These are phyloP conservation scores for Athelia psychrophila DNA, from an alignment of 1,284 basidiomycete species.

Conservation along the genomic window DNA sequence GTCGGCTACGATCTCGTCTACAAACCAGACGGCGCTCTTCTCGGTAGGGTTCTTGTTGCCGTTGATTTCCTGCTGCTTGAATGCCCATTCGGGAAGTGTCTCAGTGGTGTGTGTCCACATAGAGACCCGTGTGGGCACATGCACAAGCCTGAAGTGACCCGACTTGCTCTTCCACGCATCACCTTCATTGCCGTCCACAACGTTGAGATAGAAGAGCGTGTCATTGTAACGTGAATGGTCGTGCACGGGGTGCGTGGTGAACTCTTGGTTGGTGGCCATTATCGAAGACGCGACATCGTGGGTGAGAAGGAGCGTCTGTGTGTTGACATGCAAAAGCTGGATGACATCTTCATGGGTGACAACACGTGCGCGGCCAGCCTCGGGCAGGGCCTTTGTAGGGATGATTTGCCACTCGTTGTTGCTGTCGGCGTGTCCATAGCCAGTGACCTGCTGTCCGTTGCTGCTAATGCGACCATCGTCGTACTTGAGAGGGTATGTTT, in stretches of 20 bases:
- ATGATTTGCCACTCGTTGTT: slow-evolving; percentile 98
- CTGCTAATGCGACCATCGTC: slow-evolving; percentile 95
- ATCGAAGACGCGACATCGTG: slow-evolving; percentile 98
- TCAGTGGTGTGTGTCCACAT: slow-evolving; percentile 90
- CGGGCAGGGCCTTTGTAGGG: slow-evolving; percentile 89
- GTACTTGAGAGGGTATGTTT: slow-evolving; percentile 91
- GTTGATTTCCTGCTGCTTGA: slow-evolving; percentile 96
- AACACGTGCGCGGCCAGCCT: slow-evolving; percentile 84
- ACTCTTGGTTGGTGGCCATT: slow-evolving; percentile 98
- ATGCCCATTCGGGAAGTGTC: slow-evolving; percentile 96
- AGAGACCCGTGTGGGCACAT: slow-evolving; percentile 86
- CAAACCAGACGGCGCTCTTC: slow-evolving; percentile 84
- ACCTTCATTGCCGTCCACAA: slow-evolving; percentile 73
- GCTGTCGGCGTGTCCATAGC: slow-evolving; percentile 87
- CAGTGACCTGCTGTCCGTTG: slow-evolving; percentile 99
- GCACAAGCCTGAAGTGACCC: slow-evolving; percentile 86
- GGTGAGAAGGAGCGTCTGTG: slow-evolving; percentile 82
- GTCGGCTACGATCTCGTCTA: slow-evolving; percentile 77
- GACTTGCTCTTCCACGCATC: slow-evolving; percentile 90
- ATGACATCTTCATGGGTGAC: slow-evolving; percentile 89
- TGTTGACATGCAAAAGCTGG: slow-evolving; percentile 87
- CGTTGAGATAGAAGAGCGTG: slow-evolving; percentile 77
- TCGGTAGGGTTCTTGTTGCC: slow-evolving; percentile 94
- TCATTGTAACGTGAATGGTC: slow-evolving; percentile 78
- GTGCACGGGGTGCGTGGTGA: slow-evolving; percentile 85